phyloP scores from a whole-genome alignment of 2,329 filamentous ascomycete genomes.

The Sporothrix brasiliensis region DNA sequence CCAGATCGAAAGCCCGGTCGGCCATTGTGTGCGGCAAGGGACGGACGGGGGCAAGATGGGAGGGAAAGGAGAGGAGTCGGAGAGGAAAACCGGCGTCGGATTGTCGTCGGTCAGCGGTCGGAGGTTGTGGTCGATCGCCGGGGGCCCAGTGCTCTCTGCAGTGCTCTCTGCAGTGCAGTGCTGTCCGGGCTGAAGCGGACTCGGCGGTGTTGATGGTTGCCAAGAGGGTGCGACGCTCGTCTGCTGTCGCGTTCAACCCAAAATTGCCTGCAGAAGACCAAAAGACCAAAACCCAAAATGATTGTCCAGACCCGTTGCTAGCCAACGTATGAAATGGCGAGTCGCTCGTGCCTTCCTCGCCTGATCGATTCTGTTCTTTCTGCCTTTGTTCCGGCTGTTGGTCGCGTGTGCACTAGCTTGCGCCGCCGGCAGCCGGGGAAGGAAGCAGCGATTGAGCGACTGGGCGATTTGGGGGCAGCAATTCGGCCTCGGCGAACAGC shows the following conservation, averaged over 20 bases:
- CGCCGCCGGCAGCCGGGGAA: background rate
- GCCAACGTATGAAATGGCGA: too few relatives aligned
- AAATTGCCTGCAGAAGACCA: background rate
- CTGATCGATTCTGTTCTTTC: background rate
- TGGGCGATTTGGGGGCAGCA: background rate
- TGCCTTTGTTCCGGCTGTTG: constrained; percentile 6
- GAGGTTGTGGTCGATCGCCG: background rate
- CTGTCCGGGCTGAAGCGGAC: background rate
- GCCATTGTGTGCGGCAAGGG: constrained; percentile 22
- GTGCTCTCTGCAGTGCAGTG: constrained; percentile 13
- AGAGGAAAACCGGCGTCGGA: too few relatives aligned
- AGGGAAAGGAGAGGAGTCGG: background rate
- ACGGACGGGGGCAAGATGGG: background rate
- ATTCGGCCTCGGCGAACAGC: constrained; percentile 23
- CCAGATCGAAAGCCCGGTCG: constrained; percentile 15
- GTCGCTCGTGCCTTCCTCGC: background rate
- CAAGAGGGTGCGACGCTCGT: background rate
- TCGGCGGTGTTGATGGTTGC: background rate
- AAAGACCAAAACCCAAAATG: background rate
- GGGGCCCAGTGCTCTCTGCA: constrained; percentile 6
- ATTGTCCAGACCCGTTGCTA: too few relatives aligned
- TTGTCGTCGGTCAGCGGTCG: background rate
- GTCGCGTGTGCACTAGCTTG: constrained; percentile 30
- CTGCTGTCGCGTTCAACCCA: background rate
- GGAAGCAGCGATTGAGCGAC: constrained; percentile 1